Evolutionary conservation across 164 flowering plant species (phyloP), one percentile per base, ranked within the genome.

Genomic region (Saururus chinensis): DNA sequence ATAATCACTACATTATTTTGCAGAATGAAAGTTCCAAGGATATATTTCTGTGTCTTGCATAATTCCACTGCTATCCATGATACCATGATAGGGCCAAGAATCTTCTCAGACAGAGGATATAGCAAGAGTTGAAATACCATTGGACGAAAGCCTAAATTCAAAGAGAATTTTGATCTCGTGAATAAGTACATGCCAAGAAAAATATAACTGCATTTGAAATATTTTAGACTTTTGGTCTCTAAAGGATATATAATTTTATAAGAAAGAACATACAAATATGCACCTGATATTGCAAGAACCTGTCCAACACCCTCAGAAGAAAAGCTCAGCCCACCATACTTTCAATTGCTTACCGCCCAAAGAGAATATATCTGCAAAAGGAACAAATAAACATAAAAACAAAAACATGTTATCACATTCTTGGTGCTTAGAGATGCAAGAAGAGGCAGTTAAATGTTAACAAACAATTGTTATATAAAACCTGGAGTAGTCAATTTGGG

Each of bases 271-370:
- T n/a, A n/a, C n/a, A n/a, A n/a, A n/a, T n/a, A n/a, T n/a, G n/a
- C n/a, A n/a, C n/a, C n/a, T n/a, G n/a, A n/a, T n/a, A n/a, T n/a
- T n/a, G n/a, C n/a, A n/a, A n/a, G n/a, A n/a, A n/a, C n/a, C n/a
- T n/a, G n/a, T n/a, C n/a, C n/a, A n/a, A n/a, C n/a, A n/a, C n/a
- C n/a, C n/a, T n/a, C n/a, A n/a, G n/a, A n/a, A n/a, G n/a, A n/a
- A n/a, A n/a, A n/a, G n/a, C n/a, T n/a, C n/a, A 89, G 70, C 17
- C 96, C 96, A 40, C 93, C 90, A 64, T 65, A 63, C 62, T 69
- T 69, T 61, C 75, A 72, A 42, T 80, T 79, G 70, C 93, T 89
- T 24, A 76, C 85, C 61, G 96, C 91, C 96, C 96, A 89, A 25
- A 89, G 66, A 45, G 96, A 78, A 64, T 87, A 89, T 61, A 86